Conservation (phyloP, 1,284 basidiomycete genomes). For the Athelia sp. region DNA sequence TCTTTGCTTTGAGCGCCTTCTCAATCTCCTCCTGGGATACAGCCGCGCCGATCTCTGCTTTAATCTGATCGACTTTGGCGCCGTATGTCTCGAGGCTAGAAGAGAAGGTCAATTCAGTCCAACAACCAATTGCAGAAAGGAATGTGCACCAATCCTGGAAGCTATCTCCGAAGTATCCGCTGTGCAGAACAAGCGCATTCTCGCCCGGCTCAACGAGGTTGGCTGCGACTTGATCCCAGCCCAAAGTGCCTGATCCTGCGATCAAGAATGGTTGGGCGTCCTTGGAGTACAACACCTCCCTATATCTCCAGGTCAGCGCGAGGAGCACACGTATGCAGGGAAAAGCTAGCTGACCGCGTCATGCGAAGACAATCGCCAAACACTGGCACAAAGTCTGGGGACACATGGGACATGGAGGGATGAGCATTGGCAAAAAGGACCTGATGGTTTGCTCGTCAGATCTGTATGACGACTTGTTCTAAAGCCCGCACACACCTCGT, state of each 20-base stretch:
- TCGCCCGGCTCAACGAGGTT: conserved; percentile 85
- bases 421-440: conserved; percentile 75
- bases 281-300: conserved; percentile 74
- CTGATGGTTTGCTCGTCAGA: background rate
- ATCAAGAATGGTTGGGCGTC: conserved; percentile 86
- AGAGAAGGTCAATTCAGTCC: conserved; percentile 1
- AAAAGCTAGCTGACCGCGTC: conserved; percentile 51
- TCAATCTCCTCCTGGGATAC: conserved; percentile 65
- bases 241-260: conserved; percentile 91
- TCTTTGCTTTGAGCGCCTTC: conserved; percentile 73
- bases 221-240: conserved; percentile 85
- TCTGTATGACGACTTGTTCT: background rate
- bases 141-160: conserved; percentile 69
- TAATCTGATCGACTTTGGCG: conserved; percentile 84
- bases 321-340: conserved; percentile 1
- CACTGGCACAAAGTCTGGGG: conserved; percentile 84
- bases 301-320: conserved; percentile 18
- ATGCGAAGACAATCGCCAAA: conserved; percentile 91
- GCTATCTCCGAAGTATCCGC: conserved; percentile 87
- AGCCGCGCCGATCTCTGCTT: conserved; percentile 77
- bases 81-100: conserved; percentile 83
- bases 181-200: conserved; percentile 76
- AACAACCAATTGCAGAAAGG: conserved; percentile 2
- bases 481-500: background rate
- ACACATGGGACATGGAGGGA: conserved; percentile 87